These are phyloP conservation scores for Suhomyces vadensis DNA, from an alignment of 805 yeast species.

Conservation along the genomic window DNA sequence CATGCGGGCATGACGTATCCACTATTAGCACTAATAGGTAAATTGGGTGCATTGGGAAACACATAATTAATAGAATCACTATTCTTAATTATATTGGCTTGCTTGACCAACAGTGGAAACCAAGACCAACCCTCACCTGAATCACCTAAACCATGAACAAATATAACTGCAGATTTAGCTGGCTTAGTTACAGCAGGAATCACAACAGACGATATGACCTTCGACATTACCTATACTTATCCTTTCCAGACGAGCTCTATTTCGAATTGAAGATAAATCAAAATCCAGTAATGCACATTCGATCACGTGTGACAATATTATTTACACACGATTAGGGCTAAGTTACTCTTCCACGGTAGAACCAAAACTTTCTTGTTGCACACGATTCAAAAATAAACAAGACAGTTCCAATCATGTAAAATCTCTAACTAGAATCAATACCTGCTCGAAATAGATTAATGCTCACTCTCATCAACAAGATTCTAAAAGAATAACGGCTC, in stretches of 20 bases:
- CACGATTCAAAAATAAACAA: no score
- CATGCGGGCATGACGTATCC: conserved; percentile 77
- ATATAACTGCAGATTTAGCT: conserved; percentile 58
- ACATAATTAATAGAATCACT: conserved; percentile 58
- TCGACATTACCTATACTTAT: conserved; percentile 4
- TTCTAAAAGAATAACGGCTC: no score
- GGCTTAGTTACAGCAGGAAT: conserved; percentile 28
- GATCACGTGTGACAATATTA: no score
- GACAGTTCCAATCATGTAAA: no score
- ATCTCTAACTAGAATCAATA: no score
- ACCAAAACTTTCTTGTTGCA: no score
- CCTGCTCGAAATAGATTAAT: no score
- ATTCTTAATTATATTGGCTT: conserved; percentile 46
- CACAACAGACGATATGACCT: conserved; percentile 24
- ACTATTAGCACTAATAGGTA: conserved; percentile 66
- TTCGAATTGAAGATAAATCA: no score
- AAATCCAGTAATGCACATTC: no score
- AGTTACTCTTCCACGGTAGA: no score
- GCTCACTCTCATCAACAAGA: no score
- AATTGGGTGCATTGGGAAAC: conserved; percentile 87
- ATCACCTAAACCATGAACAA: conserved; percentile 92
- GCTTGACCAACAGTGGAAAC: conserved; percentile 63
- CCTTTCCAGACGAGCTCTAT: not conserved
- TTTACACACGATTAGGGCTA: no score
- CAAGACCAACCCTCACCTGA: conserved; percentile 88